Evolutionary conservation across 306 rosid genomes (phyloP).

Genomic region (Rubus parviflorus): DNA sequence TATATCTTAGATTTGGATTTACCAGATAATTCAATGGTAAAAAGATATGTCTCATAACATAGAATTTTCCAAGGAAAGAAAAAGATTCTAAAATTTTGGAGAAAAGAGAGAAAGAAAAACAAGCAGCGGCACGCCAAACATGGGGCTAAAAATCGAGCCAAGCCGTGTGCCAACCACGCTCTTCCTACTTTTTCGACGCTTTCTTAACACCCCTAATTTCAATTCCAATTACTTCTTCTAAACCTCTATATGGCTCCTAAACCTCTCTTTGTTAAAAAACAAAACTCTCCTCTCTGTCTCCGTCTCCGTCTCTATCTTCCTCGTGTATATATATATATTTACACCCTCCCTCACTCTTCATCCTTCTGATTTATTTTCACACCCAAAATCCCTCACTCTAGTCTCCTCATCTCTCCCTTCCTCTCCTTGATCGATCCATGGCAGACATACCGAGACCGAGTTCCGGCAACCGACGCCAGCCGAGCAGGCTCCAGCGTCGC

Average conservation of each 20-base stretch:
- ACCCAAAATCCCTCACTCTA: background rate
- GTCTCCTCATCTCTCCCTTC: background rate
- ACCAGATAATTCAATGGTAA: too few relatives aligned
- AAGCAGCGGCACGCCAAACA: too few relatives aligned
- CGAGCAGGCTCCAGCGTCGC: constrained; percentile 71
- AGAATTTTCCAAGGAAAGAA: too few relatives aligned
- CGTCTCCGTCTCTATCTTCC: background rate
- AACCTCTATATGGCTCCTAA: too few relatives aligned
- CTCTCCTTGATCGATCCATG: constrained; percentile 37
- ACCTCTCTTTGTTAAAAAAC: too few relatives aligned
- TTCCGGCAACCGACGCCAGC: constrained; percentile 32
- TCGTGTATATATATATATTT: background rate
- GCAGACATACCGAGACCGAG: constrained; percentile 40
- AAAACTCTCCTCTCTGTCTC: background rate
- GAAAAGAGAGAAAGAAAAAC: too few relatives aligned
- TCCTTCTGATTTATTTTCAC: background rate
- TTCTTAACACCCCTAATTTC: too few relatives aligned
- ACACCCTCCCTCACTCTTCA: background rate
- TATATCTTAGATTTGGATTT: too few relatives aligned
- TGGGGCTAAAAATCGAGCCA: background rate
- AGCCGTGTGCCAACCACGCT: background rate
- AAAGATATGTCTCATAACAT: too few relatives aligned
- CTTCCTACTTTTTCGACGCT: background rate
- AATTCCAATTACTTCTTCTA: too few relatives aligned
- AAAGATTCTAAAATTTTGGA: too few relatives aligned